A percentile compares a stretch with the other conserved stretches of the same genome.
Conservation (phyloP, 1,284 basidiomycete species). For the Mrakiaceae sp. region DNA sequence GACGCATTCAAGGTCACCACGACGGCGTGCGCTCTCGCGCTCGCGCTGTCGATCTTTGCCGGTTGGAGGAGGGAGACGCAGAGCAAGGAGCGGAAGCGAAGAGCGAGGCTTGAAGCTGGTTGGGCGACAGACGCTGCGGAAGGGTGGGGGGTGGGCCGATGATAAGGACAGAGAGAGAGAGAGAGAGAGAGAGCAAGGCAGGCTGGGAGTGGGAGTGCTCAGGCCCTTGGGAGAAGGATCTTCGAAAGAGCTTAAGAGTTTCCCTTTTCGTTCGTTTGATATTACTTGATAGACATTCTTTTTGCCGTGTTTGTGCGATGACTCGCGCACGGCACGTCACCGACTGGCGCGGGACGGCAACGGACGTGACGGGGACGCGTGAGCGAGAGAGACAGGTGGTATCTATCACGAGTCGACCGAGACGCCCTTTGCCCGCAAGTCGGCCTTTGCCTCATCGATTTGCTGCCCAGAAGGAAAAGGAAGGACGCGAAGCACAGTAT, state of each 20-base stretch:
- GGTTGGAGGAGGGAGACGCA: constrained; percentile 27
- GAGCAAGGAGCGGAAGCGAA: constrained; percentile 17
- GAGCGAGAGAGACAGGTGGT: no score
- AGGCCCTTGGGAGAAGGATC: not conserved
- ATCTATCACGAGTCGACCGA: constrained; percentile 45
- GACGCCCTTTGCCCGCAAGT: constrained; percentile 53
- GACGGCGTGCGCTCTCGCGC: constrained; percentile 26
- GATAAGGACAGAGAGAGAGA: not conserved
- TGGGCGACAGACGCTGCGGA: not conserved
- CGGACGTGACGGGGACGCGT: no score
- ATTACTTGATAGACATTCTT: no score
- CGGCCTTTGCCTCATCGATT: constrained; percentile 57
- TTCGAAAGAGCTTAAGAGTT: not conserved
- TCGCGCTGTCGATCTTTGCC: constrained; percentile 27
- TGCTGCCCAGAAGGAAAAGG: constrained; percentile 36
- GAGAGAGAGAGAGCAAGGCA: not conserved
- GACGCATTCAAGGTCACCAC: constrained; percentile 31
- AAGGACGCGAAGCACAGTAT: not conserved
- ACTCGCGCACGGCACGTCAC: no score
- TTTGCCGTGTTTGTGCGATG: no score
- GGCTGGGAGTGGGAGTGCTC: not conserved
- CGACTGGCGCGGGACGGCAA: no score
- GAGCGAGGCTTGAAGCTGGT: not conserved
- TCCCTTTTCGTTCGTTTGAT: not conserved
- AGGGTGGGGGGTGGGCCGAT: not conserved